Evolutionary conservation across 352 stramenopile genomes (phyloP), one percentile per base, ranked within the genome.

Genomic region (Phytophthora colocasiae): DNA sequence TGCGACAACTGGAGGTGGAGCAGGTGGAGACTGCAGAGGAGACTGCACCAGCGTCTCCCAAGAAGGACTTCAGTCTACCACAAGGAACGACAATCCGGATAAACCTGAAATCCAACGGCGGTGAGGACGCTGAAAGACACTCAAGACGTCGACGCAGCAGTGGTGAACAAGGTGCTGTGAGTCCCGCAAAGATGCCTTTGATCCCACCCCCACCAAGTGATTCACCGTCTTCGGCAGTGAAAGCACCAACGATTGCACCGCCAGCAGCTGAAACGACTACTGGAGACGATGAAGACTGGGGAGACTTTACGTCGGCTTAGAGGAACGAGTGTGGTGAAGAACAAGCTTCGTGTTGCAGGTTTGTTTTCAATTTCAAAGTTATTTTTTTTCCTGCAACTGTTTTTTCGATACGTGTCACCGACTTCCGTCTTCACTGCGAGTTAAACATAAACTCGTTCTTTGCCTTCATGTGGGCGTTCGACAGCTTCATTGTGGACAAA

Each of bases 221-320:
- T 14, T 67, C 59, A 9, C 58, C 63, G 31, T 52, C 74, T 19
- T 45, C 56, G 6, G 29, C 36, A 2, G 58, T 46, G 4, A 64
- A 65, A 31, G 57, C 69, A 24, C 50, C 71, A n/a, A 31, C 57
- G 0, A 66, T 68, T 29, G 75, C 81, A 19, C 47, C 56, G 2
- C 24, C 75, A 19, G 61, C 68, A 27, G 34, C 69, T 6, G 41
- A 36, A 15, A 66, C 61, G 14, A 63, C 65, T 38, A 57, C 52
- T 5, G 48, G 59, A 24, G 77, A 85, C 12, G 83, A 89, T 39
- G 87, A 92, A 58, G 87, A 96, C 49, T 96, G 85, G 85, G 87
- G 85, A 0, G 87, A 94, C 49, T 96, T 96, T 54, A 93, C 85
- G 11, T 94, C 86, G 1, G 83, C 81, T 36, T 92, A 71, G 77